Percentiles rank a stretch among this genome's conserved stretches.
Evolutionary conservation across 345 rosid genomes (phyloP).

Genomic region (Eucalyptus pauciflora): DNA sequence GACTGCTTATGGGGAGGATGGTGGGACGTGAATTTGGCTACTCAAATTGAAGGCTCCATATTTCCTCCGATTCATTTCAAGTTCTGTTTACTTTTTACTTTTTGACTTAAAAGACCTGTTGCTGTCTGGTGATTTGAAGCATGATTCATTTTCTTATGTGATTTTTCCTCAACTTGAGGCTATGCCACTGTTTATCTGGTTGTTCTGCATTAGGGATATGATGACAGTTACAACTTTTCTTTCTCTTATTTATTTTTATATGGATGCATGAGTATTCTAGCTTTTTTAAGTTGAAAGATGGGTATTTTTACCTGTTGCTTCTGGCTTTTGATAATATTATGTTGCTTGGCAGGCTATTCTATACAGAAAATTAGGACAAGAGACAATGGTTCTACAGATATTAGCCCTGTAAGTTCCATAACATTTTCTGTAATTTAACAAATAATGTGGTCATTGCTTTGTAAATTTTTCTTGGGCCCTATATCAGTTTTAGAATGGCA

Average conservation of each 20-base stretch:
- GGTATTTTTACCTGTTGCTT: background rate
- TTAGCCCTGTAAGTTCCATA: constrained; percentile 73
- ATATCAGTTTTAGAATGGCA: background rate
- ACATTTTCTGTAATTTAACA: background rate
- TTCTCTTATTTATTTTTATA: background rate
- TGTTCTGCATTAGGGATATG: background rate
- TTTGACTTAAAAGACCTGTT: background rate
- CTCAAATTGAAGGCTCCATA: background rate
- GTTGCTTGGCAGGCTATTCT: constrained; percentile 59
- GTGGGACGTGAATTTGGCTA: background rate
- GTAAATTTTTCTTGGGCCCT: background rate
- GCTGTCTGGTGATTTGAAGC: background rate
- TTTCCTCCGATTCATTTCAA: background rate
- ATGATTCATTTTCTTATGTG: background rate
- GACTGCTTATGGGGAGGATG: background rate
- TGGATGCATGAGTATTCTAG: background rate
- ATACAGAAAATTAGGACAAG: constrained; percentile 89
- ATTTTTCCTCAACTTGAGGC: background rate
- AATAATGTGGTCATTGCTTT: background rate
- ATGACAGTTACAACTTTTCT: background rate
- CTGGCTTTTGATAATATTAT: background rate
- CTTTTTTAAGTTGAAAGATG: background rate
- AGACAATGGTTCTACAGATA: constrained; percentile 86
- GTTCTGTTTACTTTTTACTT: background rate
- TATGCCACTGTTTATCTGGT: background rate